A percentile compares a stretch with the other conserved stretches of the same genome.
Conservation (phyloP, 1,284 basidiomycete species). For the Ustilago trichophora region DNA sequence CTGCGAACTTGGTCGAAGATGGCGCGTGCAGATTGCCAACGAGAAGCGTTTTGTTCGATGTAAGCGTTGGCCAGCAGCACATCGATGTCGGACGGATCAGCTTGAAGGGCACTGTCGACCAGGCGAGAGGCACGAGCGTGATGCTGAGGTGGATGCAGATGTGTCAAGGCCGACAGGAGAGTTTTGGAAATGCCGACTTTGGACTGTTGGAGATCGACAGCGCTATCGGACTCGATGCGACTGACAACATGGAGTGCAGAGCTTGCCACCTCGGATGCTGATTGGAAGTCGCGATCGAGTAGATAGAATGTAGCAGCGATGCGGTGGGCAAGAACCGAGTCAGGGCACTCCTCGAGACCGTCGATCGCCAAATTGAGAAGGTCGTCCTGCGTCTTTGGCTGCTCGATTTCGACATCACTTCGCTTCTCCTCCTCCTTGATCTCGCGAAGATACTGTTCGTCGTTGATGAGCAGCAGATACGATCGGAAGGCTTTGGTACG, state of each 20-base stretch:
- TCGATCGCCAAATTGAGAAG: conserved; percentile 67
- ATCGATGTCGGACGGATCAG: conserved; percentile 74
- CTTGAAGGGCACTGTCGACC: conserved; percentile 76
- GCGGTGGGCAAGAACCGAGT: conserved; percentile 78
- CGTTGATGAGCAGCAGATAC: conserved; percentile 49
- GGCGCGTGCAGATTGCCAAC: conserved; percentile 77
- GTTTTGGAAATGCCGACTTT: conserved; percentile 76
- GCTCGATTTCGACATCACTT: conserved; percentile 34
- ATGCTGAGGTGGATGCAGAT: conserved; percentile 88
- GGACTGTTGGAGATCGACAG: conserved; percentile 76
- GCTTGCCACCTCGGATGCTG: conserved; percentile 48
- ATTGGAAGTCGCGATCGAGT: conserved; percentile 76
- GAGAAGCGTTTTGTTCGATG: conserved; percentile 74
- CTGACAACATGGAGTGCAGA: conserved; percentile 30
- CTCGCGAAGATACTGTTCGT: conserved; percentile 50
- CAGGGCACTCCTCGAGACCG: conserved; percentile 71
- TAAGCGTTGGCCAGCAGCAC: conserved; percentile 81
- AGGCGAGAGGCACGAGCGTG: conserved; percentile 80
- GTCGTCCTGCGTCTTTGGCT: conserved; percentile 30
- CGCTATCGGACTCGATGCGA: conserved; percentile 69
- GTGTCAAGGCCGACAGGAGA: conserved; percentile 79
- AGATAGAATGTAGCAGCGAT: conserved; percentile 79
- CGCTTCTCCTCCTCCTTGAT: conserved; percentile 38
- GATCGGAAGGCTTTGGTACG: conserved; percentile 41
- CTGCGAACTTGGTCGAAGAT: conserved; percentile 72